Base-by-base conservation (phyloP, 2,329 filamentous ascomycete species). In the Colletotrichum sp. region DNA sequence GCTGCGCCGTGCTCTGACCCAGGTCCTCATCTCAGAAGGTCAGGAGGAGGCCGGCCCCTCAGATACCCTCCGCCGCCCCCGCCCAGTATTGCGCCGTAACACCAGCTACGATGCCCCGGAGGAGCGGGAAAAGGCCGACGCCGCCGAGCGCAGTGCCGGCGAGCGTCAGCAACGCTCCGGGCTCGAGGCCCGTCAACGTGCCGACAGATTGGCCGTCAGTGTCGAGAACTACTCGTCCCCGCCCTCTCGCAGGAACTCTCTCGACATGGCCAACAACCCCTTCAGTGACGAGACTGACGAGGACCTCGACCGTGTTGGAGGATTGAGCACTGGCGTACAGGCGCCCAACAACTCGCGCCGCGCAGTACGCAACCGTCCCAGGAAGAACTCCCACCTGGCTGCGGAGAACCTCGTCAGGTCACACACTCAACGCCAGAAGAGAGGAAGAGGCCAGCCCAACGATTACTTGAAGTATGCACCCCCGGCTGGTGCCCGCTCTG, bases 41-140 rank as follows among this genome's bases (percentile, higher is more conserved):
- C 65, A 71, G 32, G 71, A 71, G 32, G 71, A 44, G 16, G 59
- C 80, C 34, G 66, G 59, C 32, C 62, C 69, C 65, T 13, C 77
- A 69, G 69, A 72, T 13, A 55, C 44, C 39, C 64, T 30, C 75
- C 81, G 57, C 78, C 79, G 61, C 11, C 84, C 84, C 13, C 82
- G 85, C 57, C 86, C 86, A 29, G 86, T 83, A 13, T 79, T 87
- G n/a, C 82, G 85, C 77, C 84, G 86, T 55, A 87, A 86, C 78
- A 87, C 86, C 57, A 87, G 86, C 78, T 87, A 87, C 71, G 84
- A 87, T 72, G 85, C 80, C 15, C 85, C 85, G 2, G 81, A 83
- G 78, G 86, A 87, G 79, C 80, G 84, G 12, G 82, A 87, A 76
- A 82, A 81, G 77, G 86, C 86, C 30, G 86, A 87, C 72, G 80